Evolutionary conservation across 1,284 basidiomycete genomes (phyloP).

Genomic region (Cystobasidiaceae sp.): DNA sequence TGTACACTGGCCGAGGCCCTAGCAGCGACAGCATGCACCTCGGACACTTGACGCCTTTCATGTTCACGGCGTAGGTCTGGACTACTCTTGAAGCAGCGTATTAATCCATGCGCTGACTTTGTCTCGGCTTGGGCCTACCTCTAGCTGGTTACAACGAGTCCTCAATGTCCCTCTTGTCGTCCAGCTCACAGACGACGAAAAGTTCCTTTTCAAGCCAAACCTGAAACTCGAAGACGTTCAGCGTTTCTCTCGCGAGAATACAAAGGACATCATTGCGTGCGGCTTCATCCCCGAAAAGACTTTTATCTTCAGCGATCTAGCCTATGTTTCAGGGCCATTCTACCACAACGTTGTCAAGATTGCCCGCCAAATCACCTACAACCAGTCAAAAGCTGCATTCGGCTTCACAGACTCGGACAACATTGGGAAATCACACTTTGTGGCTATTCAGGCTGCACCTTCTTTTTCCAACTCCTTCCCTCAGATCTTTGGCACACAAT

Average conservation of each 20-base stretch:
- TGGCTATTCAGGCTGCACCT: conserved; percentile 92
- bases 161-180: background rate
- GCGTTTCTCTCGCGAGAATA: conserved; percentile 77
- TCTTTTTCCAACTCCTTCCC: conserved; percentile 99
- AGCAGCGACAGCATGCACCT: conserved; percentile 96
- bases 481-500: conserved; percentile 83
- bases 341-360: conserved; percentile 93
- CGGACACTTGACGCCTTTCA: conserved; percentile 95
- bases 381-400: conserved; percentile 90
- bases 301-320: conserved; percentile 93
- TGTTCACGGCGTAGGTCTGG: conserved; percentile 80
- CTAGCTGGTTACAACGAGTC: background rate
- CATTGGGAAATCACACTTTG: conserved; percentile 97
- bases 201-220: conserved; percentile 95
- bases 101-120: background rate
- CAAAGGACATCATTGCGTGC: conserved; percentile 92
- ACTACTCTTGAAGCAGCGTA: background rate
- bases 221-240: conserved; percentile 85
- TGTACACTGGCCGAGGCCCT: conserved; percentile 96
- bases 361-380: conserved; percentile 86
- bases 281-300: conserved; percentile 90
- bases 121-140: too few relatives aligned
- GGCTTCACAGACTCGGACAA: conserved; percentile 81
- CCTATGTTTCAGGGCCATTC: conserved; percentile 83
- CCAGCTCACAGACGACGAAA: conserved; percentile 77